Base-by-base conservation (phyloP, 371 early-diverging fungal species). In the Rhizopus microsporus region DNA sequence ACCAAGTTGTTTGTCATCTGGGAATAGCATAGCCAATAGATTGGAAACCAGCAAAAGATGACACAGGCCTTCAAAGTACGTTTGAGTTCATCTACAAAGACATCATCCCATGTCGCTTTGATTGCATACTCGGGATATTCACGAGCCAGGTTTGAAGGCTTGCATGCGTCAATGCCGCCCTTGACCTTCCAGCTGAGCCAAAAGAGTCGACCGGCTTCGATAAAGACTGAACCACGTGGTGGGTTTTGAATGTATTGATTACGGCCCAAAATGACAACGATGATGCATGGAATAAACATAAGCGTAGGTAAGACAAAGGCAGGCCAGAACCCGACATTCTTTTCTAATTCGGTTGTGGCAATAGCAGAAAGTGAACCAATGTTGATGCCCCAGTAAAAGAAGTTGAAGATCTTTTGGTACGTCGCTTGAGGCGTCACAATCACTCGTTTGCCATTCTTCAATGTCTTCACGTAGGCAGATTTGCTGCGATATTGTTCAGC, bases 1-100 rank as follows among this genome's bases (percentile, higher is more conserved):
- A 90, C 69, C 63, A 91, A 71, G 67, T 88, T 89, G 75, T 84
- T 85, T 56, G 70, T 74, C 81, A 89, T 87, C 67, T 91, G 87
- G 47, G 72, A 73, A 68, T 89, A 89, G 56, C 83, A 77, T 30
- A 86, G 78, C 90, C 89, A 91, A 76, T 81, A 91, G 46, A 91
- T 57, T 9, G 88, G 88, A 59, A 71, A 88, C 73, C 83, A 83
- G 39, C 76, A 54, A 66, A 91, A 88, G 17, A 89, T 83, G 60
- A 78, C 77, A 77, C 86, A 88, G 29, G 89, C 86, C 38, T 76
- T 74, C 54, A 88, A 68, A 1, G 87, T 74, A 31, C 73, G 69
- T 49, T 75, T 74, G 60, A 90, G 66, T 66, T 88, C 88, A 15
- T 83, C 75, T 7, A 90, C 85, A 63, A 88, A 90, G 51, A 73